These are phyloP conservation scores for Xylariales sp. DNA, from an alignment of 2,329 filamentous ascomycete species.

Conservation along the genomic window DNA sequence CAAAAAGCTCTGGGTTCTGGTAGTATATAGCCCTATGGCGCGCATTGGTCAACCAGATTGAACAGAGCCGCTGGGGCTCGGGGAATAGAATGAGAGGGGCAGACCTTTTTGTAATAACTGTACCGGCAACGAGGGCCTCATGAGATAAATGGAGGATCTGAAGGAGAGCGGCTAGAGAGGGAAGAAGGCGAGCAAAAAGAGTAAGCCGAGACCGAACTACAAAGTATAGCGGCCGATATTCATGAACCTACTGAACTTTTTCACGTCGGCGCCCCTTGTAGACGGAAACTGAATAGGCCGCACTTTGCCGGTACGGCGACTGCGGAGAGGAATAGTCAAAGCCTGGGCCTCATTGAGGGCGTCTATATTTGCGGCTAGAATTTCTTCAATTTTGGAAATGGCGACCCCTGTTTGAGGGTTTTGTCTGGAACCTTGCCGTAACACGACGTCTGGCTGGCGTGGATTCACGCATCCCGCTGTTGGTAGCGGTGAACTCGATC, in stretches of 20 bases:
- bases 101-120: slow-evolving; percentile 71
- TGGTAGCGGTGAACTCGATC: slow-evolving; percentile 24
- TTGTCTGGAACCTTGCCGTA: slow-evolving; percentile 12
- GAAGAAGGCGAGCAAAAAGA: slow-evolving; percentile 10
- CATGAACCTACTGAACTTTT: slow-evolving; percentile 48
- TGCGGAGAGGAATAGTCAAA: slow-evolving; percentile 61
- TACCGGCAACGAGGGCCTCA: slow-evolving; percentile 66
- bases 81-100: slow-evolving; percentile 29
- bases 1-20: slow-evolving; percentile 77
- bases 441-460: neutral
- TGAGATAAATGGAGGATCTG: slow-evolving; percentile 70
- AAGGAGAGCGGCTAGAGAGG: slow-evolving; percentile 63
- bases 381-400: slow-evolving; percentile 63
- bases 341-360: slow-evolving; percentile 58
- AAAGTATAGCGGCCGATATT: neutral
- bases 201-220: slow-evolving; percentile 7
- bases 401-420: slow-evolving; percentile 20
- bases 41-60: slow-evolving; percentile 12
- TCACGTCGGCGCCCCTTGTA: slow-evolving; percentile 36
- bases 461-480: neutral
- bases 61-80: neutral
- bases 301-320: slow-evolving; percentile 47
- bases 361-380: slow-evolving; percentile 64
- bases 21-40: slow-evolving; percentile 81
- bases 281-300: slow-evolving; percentile 43